A percentile compares a stretch with the other conserved stretches of the same genome.
These are phyloP conservation scores for Asterella californica DNA, from an alignment of 225 moss, liverwort and hornwort genomes.

Conservation along the genomic window DNA sequence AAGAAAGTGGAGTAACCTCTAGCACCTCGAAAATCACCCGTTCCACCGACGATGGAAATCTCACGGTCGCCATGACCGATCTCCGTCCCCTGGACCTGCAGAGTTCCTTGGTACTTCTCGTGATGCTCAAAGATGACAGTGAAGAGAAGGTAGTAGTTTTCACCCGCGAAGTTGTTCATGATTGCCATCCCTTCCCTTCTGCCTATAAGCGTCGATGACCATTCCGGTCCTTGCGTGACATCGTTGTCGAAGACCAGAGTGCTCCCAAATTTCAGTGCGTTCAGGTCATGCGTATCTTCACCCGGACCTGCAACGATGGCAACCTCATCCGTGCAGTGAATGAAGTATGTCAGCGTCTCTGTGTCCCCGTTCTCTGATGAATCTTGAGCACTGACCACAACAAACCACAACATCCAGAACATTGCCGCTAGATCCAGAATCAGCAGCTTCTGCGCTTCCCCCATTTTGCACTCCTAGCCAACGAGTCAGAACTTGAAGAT, in stretches of 20 bases:
- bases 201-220: constrained; percentile 26
- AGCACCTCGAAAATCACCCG: constrained; percentile 40
- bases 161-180: constrained; percentile 27
- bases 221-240: constrained; percentile 32
- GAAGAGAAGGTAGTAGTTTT: constrained; percentile 38
- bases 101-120: constrained; percentile 32
- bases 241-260: constrained; percentile 43
- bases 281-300: constrained; percentile 27
- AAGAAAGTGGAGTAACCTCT: constrained; percentile 39
- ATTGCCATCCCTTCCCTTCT: constrained; percentile 36
- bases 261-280: constrained; percentile 32
- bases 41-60: constrained; percentile 38
- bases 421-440: background rate
- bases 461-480: background rate
- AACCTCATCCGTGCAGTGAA: constrained; percentile 41
- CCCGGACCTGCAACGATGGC: constrained; percentile 40
- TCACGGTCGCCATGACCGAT: constrained; percentile 37
- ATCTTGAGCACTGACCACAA: background rate
- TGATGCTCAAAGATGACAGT: constrained; percentile 38
- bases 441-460: background rate
- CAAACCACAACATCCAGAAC: background rate
- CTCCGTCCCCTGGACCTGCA: constrained; percentile 43
- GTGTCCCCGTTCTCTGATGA: constrained; percentile 18
- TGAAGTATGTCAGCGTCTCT: constrained; percentile 36
- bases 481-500: background rate